phyloP scores from a whole-genome alignment of 1,284 basidiomycete genomes.

The Ceratobasidium sp. region DNA sequence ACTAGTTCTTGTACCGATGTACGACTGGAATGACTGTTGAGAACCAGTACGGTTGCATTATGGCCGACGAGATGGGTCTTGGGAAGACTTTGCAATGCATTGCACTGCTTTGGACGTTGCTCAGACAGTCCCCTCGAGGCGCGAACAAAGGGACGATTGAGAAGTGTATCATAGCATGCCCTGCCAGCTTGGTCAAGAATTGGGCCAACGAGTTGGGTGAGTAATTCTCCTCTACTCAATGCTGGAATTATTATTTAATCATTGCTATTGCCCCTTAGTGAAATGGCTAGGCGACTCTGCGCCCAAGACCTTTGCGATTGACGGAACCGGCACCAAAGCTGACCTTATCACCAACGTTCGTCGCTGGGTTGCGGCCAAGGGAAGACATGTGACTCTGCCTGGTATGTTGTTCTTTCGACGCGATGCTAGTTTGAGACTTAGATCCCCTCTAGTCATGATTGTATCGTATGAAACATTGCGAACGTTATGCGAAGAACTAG shows the following conservation, averaged over 20 bases:
- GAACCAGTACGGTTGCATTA: slow-evolving; percentile 96
- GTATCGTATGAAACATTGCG: slow-evolving; percentile 98
- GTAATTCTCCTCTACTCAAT: slow-evolving; percentile 51
- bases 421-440: not conserved
- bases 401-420: slow-evolving; percentile 63
- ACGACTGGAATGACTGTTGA: slow-evolving; percentile 93
- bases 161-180: slow-evolving; percentile 98
- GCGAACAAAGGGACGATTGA: slow-evolving; percentile 91
- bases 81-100: slow-evolving; percentile 95
- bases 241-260: slow-evolving; percentile 20
- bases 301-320: slow-evolving; percentile 84
- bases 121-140: slow-evolving; percentile 91
- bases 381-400: slow-evolving; percentile 89
- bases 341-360: slow-evolving; percentile 83
- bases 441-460: slow-evolving; percentile 84
- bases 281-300: slow-evolving; percentile 95
- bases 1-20: slow-evolving; percentile 93
- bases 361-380: slow-evolving; percentile 88
- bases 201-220: slow-evolving; percentile 97
- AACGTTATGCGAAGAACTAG: slow-evolving; percentile 81
- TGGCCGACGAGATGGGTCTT: slow-evolving; percentile 99
- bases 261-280: slow-evolving; percentile 61
- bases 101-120: slow-evolving; percentile 94
- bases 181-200: slow-evolving; percentile 96
- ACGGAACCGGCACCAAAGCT: slow-evolving; percentile 90